Percentiles rank a stretch among this genome's conserved stretches.
These are phyloP conservation scores for Silene vulgaris DNA, from an alignment of 179 eudicot genomes.

Conservation along the genomic window DNA sequence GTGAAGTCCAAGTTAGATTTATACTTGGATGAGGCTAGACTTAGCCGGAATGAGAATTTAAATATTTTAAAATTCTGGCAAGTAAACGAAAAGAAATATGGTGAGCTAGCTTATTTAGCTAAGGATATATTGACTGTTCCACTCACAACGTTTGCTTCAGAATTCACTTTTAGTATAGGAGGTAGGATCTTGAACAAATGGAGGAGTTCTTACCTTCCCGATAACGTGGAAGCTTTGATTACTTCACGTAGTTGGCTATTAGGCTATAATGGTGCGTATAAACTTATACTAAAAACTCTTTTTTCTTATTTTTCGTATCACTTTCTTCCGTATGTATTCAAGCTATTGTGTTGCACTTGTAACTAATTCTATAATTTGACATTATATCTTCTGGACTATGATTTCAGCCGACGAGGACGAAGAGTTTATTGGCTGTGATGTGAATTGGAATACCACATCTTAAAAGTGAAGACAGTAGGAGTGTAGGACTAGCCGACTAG, in stretches of 20 bases:
- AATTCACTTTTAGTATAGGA: not conserved
- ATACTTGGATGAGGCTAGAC: not conserved
- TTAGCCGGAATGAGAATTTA: not conserved
- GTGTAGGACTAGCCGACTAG: too few relatives aligned
- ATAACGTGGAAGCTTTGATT: not conserved
- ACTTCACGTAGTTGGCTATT: not conserved
- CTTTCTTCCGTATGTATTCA: not conserved
- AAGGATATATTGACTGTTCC: not conserved
- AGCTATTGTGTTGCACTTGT: too few relatives aligned
- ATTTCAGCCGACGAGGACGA: not conserved
- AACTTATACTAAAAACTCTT: too few relatives aligned
- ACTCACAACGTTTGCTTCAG: not conserved
- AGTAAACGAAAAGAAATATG: not conserved
- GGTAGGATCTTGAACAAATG: not conserved
- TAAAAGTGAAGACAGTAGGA: not conserved
- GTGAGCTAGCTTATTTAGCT: not conserved
- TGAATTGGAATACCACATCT: not conserved
- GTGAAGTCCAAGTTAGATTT: not conserved
- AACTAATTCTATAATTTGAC: not conserved
- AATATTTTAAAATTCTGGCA: not conserved
- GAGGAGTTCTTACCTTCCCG: not conserved
- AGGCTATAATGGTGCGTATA: not conserved
- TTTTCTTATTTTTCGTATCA: too few relatives aligned
- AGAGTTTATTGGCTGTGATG: not conserved
- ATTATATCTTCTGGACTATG: not conserved